Evolutionary conservation across 768 basidiomycete species (phyloP).

Genomic region (Pleurotus citrinopileatus): DNA sequence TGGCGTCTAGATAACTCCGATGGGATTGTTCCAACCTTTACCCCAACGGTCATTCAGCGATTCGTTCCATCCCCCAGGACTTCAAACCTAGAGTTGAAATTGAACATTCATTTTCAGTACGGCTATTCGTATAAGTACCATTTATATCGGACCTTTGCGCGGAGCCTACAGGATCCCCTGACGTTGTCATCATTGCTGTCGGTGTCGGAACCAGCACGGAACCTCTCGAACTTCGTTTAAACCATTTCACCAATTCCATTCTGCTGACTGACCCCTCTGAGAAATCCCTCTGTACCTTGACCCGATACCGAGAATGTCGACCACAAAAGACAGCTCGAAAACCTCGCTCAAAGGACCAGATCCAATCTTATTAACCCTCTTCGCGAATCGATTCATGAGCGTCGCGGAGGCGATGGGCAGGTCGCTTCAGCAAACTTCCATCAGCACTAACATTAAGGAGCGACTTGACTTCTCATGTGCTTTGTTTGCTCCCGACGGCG

Average conservation of each 20-base stretch:
- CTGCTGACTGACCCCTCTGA: no score
- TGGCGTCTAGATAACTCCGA: background rate
- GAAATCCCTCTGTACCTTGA: background rate
- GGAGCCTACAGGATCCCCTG: no score
- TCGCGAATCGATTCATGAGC: constrained; percentile 97
- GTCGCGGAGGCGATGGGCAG: constrained; percentile 96
- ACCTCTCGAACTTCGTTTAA: background rate
- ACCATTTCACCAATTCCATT: no score
- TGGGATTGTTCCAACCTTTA: no score
- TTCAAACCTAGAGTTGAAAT: no score
- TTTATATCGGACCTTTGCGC: no score
- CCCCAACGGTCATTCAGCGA: no score
- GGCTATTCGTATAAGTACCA: no score
- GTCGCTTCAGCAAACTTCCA: constrained; percentile 86
- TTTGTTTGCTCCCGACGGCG: constrained; percentile 91
- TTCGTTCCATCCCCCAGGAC: no score
- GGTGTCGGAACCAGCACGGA: background rate
- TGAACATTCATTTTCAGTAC: no score
- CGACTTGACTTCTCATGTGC: constrained; percentile 95
- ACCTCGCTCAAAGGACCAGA: constrained; percentile 54
- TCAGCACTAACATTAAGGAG: constrained; percentile 95
- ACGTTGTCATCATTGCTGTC: background rate
- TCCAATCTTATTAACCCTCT: constrained; percentile 85
- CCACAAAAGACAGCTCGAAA: constrained; percentile 14
- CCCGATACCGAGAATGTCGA: constrained; percentile 4